These are phyloP conservation scores for Neurospora hispaniola DNA, from an alignment of 495 filamentous ascomycete species.

Conservation along the genomic window DNA sequence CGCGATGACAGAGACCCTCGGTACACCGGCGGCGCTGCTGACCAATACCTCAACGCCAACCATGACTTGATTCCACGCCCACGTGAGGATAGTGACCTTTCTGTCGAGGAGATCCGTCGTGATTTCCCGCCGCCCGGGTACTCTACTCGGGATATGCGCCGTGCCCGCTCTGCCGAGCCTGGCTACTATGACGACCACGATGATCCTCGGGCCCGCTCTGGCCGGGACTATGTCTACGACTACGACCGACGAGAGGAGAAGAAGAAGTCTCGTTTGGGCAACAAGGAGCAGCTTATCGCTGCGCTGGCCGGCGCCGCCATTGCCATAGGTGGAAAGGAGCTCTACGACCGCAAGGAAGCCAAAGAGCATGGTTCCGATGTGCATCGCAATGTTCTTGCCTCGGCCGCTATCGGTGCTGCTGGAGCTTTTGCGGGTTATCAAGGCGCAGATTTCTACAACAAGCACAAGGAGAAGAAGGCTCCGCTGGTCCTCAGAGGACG, in stretches of 20 bases:
- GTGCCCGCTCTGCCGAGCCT: conserved; percentile 40
- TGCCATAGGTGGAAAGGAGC: conserved; percentile 44
- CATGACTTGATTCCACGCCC: conserved; percentile 44
- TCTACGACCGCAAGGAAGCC: conserved; percentile 44
- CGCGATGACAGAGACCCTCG: conserved; percentile 35
- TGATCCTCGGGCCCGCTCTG: conserved; percentile 29
- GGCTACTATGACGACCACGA: conserved; percentile 35
- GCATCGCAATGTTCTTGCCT: conserved; percentile 40
- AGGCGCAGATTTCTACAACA: conserved; percentile 45
- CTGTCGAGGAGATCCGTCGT: conserved; percentile 56
- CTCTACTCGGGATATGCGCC: conserved; percentile 39
- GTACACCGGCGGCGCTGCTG: conserved; percentile 34
- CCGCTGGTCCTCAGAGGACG: conserved; percentile 29
- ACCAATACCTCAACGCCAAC: conserved; percentile 35
- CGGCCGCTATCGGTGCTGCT: conserved; percentile 43
- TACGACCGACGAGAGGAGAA: conserved; percentile 44
- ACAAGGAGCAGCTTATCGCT: conserved; percentile 50
- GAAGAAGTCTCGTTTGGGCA: conserved; percentile 36
- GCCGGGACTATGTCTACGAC: conserved; percentile 27
- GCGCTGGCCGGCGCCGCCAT: conserved; percentile 42
- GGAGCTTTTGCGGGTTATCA: conserved; percentile 45
- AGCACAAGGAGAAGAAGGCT: conserved; percentile 33
- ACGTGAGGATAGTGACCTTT: conserved; percentile 34
- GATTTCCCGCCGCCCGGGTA: conserved; percentile 55
- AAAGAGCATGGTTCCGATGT: conserved; percentile 31